phyloP scores from a whole-genome alignment of 2,329 filamentous ascomycete genomes.

The Talaromyces piceae region DNA sequence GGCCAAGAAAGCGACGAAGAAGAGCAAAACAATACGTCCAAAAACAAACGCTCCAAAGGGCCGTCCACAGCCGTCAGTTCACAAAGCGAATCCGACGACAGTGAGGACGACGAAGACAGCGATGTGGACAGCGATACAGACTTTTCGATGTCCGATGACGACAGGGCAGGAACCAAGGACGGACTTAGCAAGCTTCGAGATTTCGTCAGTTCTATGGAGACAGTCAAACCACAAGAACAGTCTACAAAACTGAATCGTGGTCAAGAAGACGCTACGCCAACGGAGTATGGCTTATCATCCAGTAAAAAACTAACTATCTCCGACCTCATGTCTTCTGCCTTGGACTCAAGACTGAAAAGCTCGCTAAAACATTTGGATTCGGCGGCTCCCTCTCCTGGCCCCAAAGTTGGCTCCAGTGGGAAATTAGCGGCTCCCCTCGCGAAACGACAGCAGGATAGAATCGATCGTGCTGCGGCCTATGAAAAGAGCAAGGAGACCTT shows the following conservation, averaged over 20 bases:
- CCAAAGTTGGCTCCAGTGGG: constrained; percentile 50
- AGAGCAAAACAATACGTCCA: constrained; percentile 19
- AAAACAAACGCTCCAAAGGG: constrained; percentile 18
- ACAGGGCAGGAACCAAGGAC: constrained; percentile 39
- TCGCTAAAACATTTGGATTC: constrained; percentile 63
- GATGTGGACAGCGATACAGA: constrained; percentile 46
- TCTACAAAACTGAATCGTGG: constrained; percentile 36
- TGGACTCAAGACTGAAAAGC: constrained; percentile 68
- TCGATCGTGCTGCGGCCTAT: constrained; percentile 76
- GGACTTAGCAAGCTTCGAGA: constrained; percentile 59
- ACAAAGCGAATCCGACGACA: constrained; percentile 20
- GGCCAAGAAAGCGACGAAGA: constrained; percentile 33
- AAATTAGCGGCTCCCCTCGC: constrained; percentile 78
- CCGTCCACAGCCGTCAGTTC: constrained; percentile 11
- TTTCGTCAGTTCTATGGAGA: constrained; percentile 59
- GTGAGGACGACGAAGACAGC: constrained; percentile 37
- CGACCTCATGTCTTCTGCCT: constrained; percentile 65
- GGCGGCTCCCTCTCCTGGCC: constrained; percentile 33
- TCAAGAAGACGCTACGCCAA: constrained; percentile 56
- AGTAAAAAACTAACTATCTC: constrained; percentile 65
- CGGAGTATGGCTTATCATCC: constrained; percentile 50
- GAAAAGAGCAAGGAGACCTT: constrained; percentile 88
- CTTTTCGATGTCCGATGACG: constrained; percentile 41
- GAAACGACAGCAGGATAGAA: constrained; percentile 75
- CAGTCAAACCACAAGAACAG: constrained; percentile 28